phyloP scores from a whole-genome alignment of 495 filamentous ascomycete genomes.

The Cairneyella variabilis region DNA sequence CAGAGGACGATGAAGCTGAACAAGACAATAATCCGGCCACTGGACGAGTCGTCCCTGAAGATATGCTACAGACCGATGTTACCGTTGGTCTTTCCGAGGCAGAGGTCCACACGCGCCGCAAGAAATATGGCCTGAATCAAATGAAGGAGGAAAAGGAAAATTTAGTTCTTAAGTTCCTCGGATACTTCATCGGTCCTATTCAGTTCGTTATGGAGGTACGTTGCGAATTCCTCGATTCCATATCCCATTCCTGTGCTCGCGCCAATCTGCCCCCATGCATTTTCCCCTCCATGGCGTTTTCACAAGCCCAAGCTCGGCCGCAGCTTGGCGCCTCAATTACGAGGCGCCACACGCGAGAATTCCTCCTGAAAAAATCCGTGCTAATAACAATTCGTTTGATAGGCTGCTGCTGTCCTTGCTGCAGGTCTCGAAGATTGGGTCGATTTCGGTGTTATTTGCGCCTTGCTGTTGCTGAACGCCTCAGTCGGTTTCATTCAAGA shows the following conservation, averaged over 20 bases:
- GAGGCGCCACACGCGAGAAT: constrained; percentile 8
- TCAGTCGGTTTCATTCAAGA: constrained; percentile 84
- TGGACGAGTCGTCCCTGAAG: constrained; percentile 54
- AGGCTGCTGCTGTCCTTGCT: constrained; percentile 72
- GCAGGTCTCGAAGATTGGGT: constrained; percentile 79
- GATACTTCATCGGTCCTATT: constrained; percentile 85
- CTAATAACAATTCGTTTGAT: constrained; percentile 19
- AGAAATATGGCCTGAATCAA: constrained; percentile 80
- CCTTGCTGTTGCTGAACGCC: constrained; percentile 73
- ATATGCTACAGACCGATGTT: constrained; percentile 68
- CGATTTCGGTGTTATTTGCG: constrained; percentile 78
- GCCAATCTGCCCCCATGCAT: neutral
- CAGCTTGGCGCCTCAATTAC: constrained; percentile 2
- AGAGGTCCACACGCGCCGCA: constrained; percentile 67
- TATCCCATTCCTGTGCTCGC: neutral
- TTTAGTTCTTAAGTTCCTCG: constrained; percentile 75
- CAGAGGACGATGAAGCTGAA: constrained; percentile 52
- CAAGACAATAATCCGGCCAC: constrained; percentile 41
- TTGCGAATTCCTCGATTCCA: constrained; percentile 8
- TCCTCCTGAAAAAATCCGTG: constrained; percentile 2
- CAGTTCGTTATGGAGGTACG: constrained; percentile 92
- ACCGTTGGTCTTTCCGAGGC: constrained; percentile 62
- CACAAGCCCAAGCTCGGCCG: neutral
- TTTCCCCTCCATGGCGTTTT: neutral
- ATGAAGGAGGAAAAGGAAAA: constrained; percentile 90